A percentile compares a stretch with the other conserved stretches of the same genome.
Evolutionary conservation across 306 rosid species (phyloP).

Genomic region (Casuarina equisetifolia): DNA sequence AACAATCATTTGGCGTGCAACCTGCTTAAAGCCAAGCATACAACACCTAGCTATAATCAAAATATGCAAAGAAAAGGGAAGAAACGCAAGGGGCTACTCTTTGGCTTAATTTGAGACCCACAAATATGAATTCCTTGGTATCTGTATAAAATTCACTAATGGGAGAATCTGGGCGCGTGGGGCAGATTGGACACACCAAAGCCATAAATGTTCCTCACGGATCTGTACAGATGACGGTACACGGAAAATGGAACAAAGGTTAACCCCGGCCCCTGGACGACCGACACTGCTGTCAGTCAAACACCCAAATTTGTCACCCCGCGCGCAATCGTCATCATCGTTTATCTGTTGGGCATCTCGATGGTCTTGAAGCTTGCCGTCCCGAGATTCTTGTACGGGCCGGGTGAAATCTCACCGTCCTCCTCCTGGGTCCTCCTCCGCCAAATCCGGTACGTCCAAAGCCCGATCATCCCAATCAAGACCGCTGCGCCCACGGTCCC

Average conservation of each 20-base stretch:
- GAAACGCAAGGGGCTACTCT: too few relatives aligned
- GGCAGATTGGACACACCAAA: background rate
- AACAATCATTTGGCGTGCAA: too few relatives aligned
- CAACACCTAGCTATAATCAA: too few relatives aligned
- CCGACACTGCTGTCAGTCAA: conserved; percentile 26
- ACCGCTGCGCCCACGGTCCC: conserved; percentile 15
- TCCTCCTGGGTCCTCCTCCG: conserved; percentile 30
- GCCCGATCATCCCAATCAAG: conserved; percentile 33
- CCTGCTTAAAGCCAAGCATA: too few relatives aligned
- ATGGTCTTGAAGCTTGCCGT: conserved; percentile 69
- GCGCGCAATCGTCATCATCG: conserved; percentile 47
- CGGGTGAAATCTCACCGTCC: conserved; percentile 55
- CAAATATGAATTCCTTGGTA: too few relatives aligned
- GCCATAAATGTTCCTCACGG: background rate
- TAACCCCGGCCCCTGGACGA: conserved; percentile 9
- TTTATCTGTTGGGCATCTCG: conserved; percentile 46
- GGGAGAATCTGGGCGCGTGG: background rate
- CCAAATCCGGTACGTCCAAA: conserved; percentile 37
- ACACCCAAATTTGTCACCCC: conserved; percentile 51
- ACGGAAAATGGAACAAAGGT: background rate
- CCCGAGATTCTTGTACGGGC: conserved; percentile 82
- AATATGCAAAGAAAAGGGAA: too few relatives aligned
- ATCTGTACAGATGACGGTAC: background rate
- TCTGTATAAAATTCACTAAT: too few relatives aligned
- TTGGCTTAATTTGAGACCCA: too few relatives aligned